Percentiles rank a stretch among this genome's conserved stretches.
Conservation (phyloP, 2,329 filamentous ascomycete genomes). For the Aureobasidium vineae region DNA sequence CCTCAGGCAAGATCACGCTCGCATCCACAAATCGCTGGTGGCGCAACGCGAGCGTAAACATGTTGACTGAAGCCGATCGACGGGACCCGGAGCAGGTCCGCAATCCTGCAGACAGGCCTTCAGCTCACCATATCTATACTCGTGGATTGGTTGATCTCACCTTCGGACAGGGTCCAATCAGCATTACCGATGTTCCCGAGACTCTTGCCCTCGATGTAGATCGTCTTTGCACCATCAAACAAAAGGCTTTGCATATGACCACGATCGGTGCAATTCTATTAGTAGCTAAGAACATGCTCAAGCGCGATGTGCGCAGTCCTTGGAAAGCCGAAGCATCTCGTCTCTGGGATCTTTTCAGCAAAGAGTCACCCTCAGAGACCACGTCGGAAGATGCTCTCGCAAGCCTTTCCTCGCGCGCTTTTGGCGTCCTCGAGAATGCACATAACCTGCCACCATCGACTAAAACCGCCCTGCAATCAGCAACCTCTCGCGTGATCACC, state of each 20-base stretch:
- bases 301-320: slow-evolving; percentile 71
- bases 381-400: slow-evolving; percentile 26
- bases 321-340: slow-evolving; percentile 74
- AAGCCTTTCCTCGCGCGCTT: slow-evolving; percentile 45
- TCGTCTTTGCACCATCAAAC: slow-evolving; percentile 59
- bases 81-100: slow-evolving; percentile 68
- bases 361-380: slow-evolving; percentile 19
- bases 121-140: slow-evolving; percentile 68
- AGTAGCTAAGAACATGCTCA: slow-evolving; percentile 79
- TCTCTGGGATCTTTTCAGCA: slow-evolving; percentile 67
- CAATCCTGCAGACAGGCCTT: slow-evolving; percentile 61
- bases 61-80: slow-evolving; percentile 63
- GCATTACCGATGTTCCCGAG: slow-evolving; percentile 62
- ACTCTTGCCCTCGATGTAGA: slow-evolving; percentile 68
- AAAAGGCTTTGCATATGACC: slow-evolving; percentile 62
- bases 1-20: slow-evolving; percentile 55
- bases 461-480: slow-evolving; percentile 45
- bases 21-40: slow-evolving; percentile 64
- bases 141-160: slow-evolving; percentile 74
- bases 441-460: slow-evolving; percentile 51
- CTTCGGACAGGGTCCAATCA: slow-evolving; percentile 61
- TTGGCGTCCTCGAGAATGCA: slow-evolving; percentile 51
- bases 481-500: slow-evolving; percentile 51
- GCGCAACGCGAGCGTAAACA: slow-evolving; percentile 61
- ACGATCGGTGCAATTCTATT: slow-evolving; percentile 72